Evolutionary conservation across 345 rosid genomes (phyloP).

Genomic region (Acer negundo): DNA sequence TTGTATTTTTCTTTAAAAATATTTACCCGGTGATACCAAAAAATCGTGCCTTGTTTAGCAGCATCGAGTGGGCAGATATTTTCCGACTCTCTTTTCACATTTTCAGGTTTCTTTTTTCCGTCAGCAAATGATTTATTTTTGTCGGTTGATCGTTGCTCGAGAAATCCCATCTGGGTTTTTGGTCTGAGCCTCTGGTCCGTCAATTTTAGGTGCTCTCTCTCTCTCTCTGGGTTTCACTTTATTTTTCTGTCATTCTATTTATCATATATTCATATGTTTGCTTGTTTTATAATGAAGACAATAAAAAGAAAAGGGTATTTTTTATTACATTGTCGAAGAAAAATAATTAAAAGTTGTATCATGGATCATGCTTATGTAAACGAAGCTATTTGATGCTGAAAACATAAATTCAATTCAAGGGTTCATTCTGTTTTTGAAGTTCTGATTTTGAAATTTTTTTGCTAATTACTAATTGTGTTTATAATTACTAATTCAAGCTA

Average conservation of each 20-base stretch:
- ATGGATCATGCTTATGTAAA: neutral
- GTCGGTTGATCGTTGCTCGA: conserved; percentile 14
- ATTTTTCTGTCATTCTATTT: conserved; percentile 2
- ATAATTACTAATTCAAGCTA: no score
- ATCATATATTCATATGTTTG: conserved; percentile 25
- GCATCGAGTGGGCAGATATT: neutral
- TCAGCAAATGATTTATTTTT: neutral
- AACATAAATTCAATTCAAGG: neutral
- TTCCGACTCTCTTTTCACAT: neutral
- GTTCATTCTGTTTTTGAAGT: neutral
- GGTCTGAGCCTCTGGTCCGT: conserved; percentile 28
- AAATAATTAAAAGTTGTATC: neutral
- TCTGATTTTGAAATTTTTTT: neutral
- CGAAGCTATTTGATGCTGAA: neutral
- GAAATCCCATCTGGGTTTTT: conserved; percentile 39
- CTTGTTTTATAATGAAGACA: neutral
- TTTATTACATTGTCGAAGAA: neutral
- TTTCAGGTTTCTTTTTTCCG: neutral
- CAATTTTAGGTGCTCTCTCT: conserved; percentile 31
- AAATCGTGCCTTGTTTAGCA: neutral
- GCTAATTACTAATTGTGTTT: neutral
- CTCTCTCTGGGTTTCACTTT: conserved; percentile 10
- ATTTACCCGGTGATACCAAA: neutral
- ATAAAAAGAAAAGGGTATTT: neutral
- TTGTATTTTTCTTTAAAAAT: no score